phyloP scores from a whole-genome alignment of 192 early-diverging fungal genomes.

The Umbelopsis vinacea region DNA sequence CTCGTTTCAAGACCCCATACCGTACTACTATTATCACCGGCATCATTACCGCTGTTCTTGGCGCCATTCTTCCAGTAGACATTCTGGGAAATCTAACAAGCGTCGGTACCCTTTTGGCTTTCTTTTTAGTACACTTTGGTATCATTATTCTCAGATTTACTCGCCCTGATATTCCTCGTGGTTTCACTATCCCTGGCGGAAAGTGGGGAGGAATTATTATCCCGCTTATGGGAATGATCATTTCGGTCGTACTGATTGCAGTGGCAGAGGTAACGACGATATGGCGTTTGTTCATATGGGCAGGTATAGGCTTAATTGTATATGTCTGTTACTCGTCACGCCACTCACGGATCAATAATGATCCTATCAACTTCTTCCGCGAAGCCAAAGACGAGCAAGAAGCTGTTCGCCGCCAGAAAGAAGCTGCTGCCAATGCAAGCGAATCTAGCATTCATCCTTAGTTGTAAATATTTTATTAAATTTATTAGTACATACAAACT shows the following conservation, averaged over 20 bases:
- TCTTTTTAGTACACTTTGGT: slow-evolving; percentile 81
- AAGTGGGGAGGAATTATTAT: slow-evolving; percentile 49
- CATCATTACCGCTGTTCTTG: slow-evolving; percentile 64
- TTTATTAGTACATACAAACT: background rate
- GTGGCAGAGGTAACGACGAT: slow-evolving; percentile 68
- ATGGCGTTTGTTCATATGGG: slow-evolving; percentile 79
- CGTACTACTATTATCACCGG: slow-evolving; percentile 72
- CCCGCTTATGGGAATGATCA: slow-evolving; percentile 64
- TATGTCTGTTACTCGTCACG: slow-evolving; percentile 71
- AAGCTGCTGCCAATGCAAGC: background rate
- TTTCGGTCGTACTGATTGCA: slow-evolving; percentile 67
- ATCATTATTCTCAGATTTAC: slow-evolving; percentile 77
- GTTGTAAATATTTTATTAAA: background rate
- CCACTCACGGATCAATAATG: slow-evolving; percentile 63
- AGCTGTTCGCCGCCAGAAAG: background rate
- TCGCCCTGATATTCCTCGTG: slow-evolving; percentile 67
- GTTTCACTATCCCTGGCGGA: slow-evolving; percentile 74
- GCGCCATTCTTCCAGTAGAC: slow-evolving; percentile 80
- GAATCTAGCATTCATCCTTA: background rate
- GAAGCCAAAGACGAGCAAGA: slow-evolving; percentile 23
- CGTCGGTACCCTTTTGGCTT: slow-evolving; percentile 83
- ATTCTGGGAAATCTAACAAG: slow-evolving; percentile 86
- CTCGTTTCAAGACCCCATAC: slow-evolving; percentile 75
- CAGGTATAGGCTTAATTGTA: slow-evolving; percentile 76
- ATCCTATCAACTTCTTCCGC: slow-evolving; percentile 31